Percentiles rank a stretch among this genome's conserved stretches.
These are phyloP conservation scores for Zygosaccharomyces gambellarensis DNA, from an alignment of 805 yeast species.

Conservation along the genomic window DNA sequence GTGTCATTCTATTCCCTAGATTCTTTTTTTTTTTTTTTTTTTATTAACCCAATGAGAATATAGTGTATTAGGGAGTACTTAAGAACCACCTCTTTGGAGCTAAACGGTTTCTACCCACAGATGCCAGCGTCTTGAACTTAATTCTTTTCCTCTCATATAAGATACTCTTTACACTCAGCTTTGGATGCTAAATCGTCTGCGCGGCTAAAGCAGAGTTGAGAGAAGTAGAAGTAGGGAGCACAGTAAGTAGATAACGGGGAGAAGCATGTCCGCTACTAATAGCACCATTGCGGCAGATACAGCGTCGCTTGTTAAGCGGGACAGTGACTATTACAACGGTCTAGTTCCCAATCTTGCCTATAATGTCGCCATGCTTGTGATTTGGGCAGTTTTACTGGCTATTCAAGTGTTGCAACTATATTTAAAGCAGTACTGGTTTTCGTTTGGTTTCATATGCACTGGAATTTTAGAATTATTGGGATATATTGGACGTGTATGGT, in stretches of 20 bases:
- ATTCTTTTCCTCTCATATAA: neutral
- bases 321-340: conserved; percentile 34
- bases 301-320: neutral
- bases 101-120: neutral
- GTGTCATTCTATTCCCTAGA: neutral
- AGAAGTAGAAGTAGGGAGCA: neutral
- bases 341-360: conserved; percentile 51
- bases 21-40: neutral
- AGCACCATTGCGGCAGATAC: neutral
- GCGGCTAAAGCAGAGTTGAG: neutral
- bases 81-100: neutral
- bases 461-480: conserved; percentile 61
- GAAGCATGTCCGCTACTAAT: neutral
- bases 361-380: conserved; percentile 51
- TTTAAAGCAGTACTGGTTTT: conserved; percentile 62
- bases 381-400: conserved; percentile 47
- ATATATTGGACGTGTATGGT: conserved; percentile 54
- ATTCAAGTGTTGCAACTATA: conserved; percentile 43
- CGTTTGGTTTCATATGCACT: conserved; percentile 52
- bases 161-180: neutral
- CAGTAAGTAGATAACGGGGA: neutral
- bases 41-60: neutral
- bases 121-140: no score
- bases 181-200: conserved; percentile 30
- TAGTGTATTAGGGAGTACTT: conserved; percentile 1